phyloP scores from a whole-genome alignment of 768 basidiomycete genomes.

The Hypsizygus marmoreus region DNA sequence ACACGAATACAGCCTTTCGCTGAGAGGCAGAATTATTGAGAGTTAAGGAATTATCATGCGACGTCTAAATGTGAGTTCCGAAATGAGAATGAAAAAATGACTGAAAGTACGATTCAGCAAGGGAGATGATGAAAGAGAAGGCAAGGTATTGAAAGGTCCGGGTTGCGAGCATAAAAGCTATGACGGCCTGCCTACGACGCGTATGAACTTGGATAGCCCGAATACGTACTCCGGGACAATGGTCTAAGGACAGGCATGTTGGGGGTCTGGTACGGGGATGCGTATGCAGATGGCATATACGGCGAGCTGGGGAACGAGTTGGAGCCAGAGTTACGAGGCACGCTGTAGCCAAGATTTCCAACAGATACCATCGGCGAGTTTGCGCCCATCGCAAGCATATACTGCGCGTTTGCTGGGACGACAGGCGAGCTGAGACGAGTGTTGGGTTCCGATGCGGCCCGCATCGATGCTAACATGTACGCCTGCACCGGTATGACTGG shows the following conservation, averaged over 20 bases:
- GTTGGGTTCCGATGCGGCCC: conserved; percentile 13
- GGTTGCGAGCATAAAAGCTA: no score
- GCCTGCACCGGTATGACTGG: conserved; percentile 37
- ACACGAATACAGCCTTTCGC: no score
- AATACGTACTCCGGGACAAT: conserved; percentile 9
- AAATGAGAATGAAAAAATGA: no score
- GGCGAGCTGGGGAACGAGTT: conserved; percentile 13
- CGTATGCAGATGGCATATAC: conserved; percentile 13
- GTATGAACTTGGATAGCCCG: conserved; percentile 6
- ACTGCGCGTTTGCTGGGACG: conserved; percentile 6
- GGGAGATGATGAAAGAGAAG: no score
- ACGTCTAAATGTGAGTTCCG: no score
- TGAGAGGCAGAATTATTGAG: no score
- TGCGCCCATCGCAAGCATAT: not conserved
- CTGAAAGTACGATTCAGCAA: no score
- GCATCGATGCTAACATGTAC: conserved; percentile 1
- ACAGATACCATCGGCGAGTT: conserved; percentile 16
- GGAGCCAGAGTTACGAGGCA: conserved; percentile 5
- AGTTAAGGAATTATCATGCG: no score
- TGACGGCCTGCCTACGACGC: conserved; percentile 3
- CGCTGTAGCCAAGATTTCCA: conserved; percentile 7
- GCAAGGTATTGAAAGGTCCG: no score
- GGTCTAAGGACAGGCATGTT: conserved; percentile 10
- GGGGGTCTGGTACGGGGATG: conserved; percentile 16
- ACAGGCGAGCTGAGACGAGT: conserved; percentile 5